Conservation (phyloP, 352 stramenopile genomes). For the Phytophthora europaea region DNA sequence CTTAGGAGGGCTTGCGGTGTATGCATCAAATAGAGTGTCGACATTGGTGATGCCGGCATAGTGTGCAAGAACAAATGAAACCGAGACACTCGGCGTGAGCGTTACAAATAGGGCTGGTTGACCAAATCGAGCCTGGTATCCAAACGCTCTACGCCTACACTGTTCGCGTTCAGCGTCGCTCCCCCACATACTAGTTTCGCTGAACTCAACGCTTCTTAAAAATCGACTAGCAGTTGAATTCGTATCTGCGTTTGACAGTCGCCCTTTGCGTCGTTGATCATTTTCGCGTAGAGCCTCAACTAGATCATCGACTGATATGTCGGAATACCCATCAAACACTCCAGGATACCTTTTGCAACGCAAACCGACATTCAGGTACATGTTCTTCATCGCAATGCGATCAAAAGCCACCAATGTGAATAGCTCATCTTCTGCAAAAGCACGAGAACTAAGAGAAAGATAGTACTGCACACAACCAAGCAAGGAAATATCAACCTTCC, state of each 20-base stretch:
- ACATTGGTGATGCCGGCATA: not conserved
- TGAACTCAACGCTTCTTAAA: not conserved
- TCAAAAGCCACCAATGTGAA: not conserved
- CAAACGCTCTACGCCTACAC: not conserved
- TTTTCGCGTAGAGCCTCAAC: not conserved
- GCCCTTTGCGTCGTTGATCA: not conserved
- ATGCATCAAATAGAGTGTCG: not conserved
- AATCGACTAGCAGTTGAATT: not conserved
- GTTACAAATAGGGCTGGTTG: not conserved
- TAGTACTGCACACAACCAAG: not conserved
- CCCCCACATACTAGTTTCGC: not conserved
- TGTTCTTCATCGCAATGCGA: not conserved
- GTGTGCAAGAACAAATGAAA: not conserved
- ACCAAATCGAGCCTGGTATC: not conserved
- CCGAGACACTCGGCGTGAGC: not conserved
- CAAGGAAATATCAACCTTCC: not conserved
- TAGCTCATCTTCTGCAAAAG: not conserved
- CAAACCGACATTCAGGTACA: not conserved
- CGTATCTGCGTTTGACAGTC: not conserved
- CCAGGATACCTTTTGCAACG: not conserved
- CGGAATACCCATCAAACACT: not conserved
- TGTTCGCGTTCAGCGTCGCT: not conserved
- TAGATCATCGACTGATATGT: not conserved
- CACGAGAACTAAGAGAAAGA: not conserved
- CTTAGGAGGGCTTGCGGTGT: too few relatives aligned